phyloP scores from a whole-genome alignment of 371 early-diverging fungal genomes.

The Mitosporidium daphniae region DNA sequence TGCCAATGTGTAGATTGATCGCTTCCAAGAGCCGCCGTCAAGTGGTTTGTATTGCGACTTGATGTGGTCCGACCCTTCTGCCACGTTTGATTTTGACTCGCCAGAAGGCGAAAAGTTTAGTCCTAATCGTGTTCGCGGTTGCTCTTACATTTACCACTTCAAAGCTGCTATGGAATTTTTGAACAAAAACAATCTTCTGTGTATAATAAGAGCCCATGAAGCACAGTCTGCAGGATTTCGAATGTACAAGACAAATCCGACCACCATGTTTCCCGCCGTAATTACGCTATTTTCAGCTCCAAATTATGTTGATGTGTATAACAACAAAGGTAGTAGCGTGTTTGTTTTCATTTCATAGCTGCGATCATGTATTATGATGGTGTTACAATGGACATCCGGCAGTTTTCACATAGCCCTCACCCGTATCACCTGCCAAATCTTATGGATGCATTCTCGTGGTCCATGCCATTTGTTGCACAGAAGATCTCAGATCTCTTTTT shows the following conservation, averaged over 20 bases:
- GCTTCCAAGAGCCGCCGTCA: slow-evolving; percentile 73
- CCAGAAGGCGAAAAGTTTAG: slow-evolving; percentile 26
- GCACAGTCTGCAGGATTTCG: slow-evolving; percentile 83
- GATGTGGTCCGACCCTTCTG: slow-evolving; percentile 85
- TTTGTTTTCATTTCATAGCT: slow-evolving; percentile 10
- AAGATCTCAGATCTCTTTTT: no score
- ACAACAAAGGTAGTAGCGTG: slow-evolving; percentile 31
- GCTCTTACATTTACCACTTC: slow-evolving; percentile 66
- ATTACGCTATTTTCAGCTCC: slow-evolving; percentile 89
- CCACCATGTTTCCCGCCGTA: slow-evolving; percentile 64
- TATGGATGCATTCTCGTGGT: slow-evolving; percentile 88
- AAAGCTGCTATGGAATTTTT: slow-evolving; percentile 58
- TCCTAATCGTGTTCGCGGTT: slow-evolving; percentile 61
- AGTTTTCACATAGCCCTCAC: slow-evolving; percentile 33
- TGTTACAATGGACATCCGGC: slow-evolving; percentile 74
- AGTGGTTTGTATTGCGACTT: slow-evolving; percentile 79
- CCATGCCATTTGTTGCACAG: slow-evolving; percentile 82
- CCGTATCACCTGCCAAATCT: slow-evolving; percentile 83
- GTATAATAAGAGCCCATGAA: slow-evolving; percentile 82
- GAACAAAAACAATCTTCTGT: slow-evolving; percentile 50
- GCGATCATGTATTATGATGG: slow-evolving; percentile 75
- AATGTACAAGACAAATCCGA: slow-evolving; percentile 59
- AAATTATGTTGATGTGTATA: slow-evolving; percentile 78
- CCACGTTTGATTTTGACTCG: slow-evolving; percentile 62
- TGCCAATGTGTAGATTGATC: slow-evolving; percentile 38